Evolutionary conservation across 2,329 filamentous ascomycete genomes (phyloP).

Genomic region (Colletotrichum sp.): DNA sequence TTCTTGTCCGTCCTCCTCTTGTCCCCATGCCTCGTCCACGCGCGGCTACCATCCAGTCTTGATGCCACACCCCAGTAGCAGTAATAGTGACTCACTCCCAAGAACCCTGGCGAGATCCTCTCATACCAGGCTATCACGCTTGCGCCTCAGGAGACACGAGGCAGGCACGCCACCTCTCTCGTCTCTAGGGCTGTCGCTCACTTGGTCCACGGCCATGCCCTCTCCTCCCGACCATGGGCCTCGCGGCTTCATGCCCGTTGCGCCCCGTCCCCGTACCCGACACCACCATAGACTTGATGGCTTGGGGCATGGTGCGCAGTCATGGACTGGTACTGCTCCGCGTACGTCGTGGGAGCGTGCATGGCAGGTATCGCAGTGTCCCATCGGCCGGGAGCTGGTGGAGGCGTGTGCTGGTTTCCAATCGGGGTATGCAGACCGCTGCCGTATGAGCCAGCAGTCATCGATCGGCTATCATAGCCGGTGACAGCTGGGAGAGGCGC

Average conservation of each 20-base stretch:
- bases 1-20: neutral
- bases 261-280: constrained; percentile 46
- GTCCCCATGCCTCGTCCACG: constrained; percentile 12
- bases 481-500: constrained; percentile 41
- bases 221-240: neutral
- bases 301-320: constrained; percentile 36
- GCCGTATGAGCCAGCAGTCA: constrained; percentile 40
- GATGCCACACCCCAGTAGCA: neutral
- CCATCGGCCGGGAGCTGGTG: constrained; percentile 34
- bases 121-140: constrained; percentile 2
- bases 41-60: neutral
- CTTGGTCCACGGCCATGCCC: neutral
- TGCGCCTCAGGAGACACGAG: constrained; percentile 5
- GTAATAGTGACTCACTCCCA: constrained; percentile 7
- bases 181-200: neutral
- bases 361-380: constrained; percentile 34
- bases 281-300: constrained; percentile 47
- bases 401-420: constrained; percentile 26
- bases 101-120: neutral
- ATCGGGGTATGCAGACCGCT: constrained; percentile 44
- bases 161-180: constrained; percentile 8
- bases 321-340: constrained; percentile 43
- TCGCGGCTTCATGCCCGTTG: constrained; percentile 42
- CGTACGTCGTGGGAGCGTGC: constrained; percentile 37
- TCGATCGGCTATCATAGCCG: constrained; percentile 42